Percentiles rank a stretch among this genome's conserved stretches.
Conservation (phyloP, 306 rosid species). For the Astragalus glycyphyllos region DNA sequence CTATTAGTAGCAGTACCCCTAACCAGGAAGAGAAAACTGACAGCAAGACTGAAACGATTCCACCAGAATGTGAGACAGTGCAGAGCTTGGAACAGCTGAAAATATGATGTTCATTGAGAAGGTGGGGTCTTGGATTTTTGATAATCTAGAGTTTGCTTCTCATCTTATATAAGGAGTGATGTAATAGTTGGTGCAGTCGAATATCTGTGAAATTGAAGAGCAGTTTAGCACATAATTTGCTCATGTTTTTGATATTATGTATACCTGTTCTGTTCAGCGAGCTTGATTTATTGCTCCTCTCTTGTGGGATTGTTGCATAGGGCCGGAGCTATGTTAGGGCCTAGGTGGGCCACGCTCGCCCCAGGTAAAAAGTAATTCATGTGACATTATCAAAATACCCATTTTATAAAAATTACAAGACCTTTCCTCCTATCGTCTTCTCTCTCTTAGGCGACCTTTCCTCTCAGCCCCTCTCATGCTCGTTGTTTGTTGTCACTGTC, state of each 20-base stretch:
- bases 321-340: too few relatives aligned
- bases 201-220: constrained; percentile 59
- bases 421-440: too few relatives aligned
- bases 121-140: constrained; percentile 53
- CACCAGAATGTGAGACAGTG: constrained; percentile 51
- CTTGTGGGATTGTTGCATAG: constrained; percentile 3
- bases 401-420: too few relatives aligned
- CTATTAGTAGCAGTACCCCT: constrained; percentile 37
- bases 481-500: too few relatives aligned
- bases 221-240: constrained; percentile 49
- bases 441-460: too few relatives aligned
- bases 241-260: constrained; percentile 37
- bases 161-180: constrained; percentile 59
- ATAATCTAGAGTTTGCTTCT: constrained; percentile 56
- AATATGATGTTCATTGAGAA: constrained; percentile 63
- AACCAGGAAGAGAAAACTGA: constrained; percentile 43
- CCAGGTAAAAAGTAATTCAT: too few relatives aligned
- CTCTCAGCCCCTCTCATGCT: too few relatives aligned
- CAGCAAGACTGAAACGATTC: constrained; percentile 44
- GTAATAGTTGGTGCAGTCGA: constrained; percentile 57
- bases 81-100: constrained; percentile 70
- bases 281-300: constrained; percentile 28
- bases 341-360: too few relatives aligned
- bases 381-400: too few relatives aligned
- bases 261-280: constrained; percentile 17